A percentile compares a stretch with the other conserved stretches of the same genome.
These are phyloP conservation scores for Beauveria medogensis DNA, from an alignment of 2,329 filamentous ascomycete species.

Conservation along the genomic window DNA sequence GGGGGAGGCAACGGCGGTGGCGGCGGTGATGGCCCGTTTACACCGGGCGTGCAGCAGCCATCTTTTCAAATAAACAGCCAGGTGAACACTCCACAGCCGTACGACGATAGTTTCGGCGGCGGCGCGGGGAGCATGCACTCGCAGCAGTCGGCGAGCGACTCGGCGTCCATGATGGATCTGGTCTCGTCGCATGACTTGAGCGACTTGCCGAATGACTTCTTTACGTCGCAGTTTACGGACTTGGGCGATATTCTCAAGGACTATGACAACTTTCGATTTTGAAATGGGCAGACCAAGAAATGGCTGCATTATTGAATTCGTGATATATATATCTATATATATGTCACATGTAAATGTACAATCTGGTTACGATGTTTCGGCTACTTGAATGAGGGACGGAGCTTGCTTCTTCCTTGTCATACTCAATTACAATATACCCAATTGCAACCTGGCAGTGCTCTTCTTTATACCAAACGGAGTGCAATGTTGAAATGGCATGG, in stretches of 20 bases:
- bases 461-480: neutral
- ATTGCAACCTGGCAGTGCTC: neutral
- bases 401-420: neutral
- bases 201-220: slow-evolving; percentile 9
- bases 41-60: neutral
- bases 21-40: neutral
- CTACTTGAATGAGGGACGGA: neutral
- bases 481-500: too few relatives aligned
- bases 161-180: slow-evolving; percentile 6
- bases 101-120: neutral
- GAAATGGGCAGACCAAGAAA: neutral
- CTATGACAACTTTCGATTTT: slow-evolving; percentile 10
- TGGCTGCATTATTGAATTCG: neutral
- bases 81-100: slow-evolving; percentile 6
- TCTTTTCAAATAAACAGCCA: neutral
- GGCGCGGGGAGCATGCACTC: slow-evolving; percentile 3
- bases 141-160: slow-evolving; percentile 7
- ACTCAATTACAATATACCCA: neutral
- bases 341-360: neutral
- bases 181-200: neutral
- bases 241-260: slow-evolving; percentile 10
- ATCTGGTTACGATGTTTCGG: neutral
- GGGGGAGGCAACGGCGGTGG: neutral
- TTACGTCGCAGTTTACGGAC: slow-evolving; percentile 9
- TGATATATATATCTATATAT: neutral